Base-by-base conservation (phyloP, 768 basidiomycete genomes). In the Amanita polypyramis region DNA sequence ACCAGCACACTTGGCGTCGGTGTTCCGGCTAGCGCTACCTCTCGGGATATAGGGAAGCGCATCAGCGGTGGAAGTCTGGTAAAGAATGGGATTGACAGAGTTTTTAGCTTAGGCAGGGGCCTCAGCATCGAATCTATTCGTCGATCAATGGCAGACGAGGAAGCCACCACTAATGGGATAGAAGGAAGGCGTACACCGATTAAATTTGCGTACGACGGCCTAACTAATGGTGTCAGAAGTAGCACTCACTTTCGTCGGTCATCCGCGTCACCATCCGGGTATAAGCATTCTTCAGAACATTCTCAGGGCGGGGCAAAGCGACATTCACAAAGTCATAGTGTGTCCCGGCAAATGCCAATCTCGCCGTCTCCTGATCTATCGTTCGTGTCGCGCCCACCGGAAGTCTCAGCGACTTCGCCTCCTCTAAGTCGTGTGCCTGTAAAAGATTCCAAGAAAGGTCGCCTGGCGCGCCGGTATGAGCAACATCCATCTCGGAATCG, bases 401-500 rank as follows among this genome's bases (percentile, higher is more conserved):
- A 53, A n/a, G n/a, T n/a, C n/a, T n/a, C n/a, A n/a, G n/a, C n/a
- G 1, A 17, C 3, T 9, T 46, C 54, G 21, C 64, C 65, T 1
- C 66, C 67, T 5, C 60, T 70, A 7, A 61, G 60, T n/a, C 67
- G 62, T 39, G 62, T 65, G 15, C 72, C 68, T 17, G 56, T 67
- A 34, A 53, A 64, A 19, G 60, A 67, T 50, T 55, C 61, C 11
- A 60, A 61, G 38, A 73, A 72, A 0, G 65, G 67, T 5, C 67
- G 70, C 40, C 61, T 60, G 19, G 55, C 76, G 44, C 75, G 76
- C 29, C 78, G 79, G 45, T 82, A 83, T 62, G 66, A 80, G 53
- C 62, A 71, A 15, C 79, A 88, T 59, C 77, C 80, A 1, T 87
- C 87, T 2, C 70, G 78, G 48, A 93, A 91, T 64, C 69, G 68